Conservation (phyloP, 2,329 filamentous ascomycete genomes). For the Exophiala lecanii-corni region DNA sequence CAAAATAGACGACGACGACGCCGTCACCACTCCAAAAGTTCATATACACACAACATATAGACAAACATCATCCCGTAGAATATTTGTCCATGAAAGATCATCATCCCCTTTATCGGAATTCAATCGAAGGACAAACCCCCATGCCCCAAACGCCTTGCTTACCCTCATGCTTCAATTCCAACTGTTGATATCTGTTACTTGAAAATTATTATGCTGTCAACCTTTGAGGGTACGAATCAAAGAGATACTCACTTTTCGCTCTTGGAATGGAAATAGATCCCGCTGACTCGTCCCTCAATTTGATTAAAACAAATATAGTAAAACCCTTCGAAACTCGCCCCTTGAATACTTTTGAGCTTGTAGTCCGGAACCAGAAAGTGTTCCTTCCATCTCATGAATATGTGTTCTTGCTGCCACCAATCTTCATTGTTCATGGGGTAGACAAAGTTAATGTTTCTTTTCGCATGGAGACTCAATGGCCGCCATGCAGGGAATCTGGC, state of each 20-base stretch:
- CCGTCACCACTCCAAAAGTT: too few relatives aligned
- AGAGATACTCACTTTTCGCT: slow-evolving; percentile 88
- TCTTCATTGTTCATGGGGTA: slow-evolving; percentile 44
- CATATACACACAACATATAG: slow-evolving; percentile 6
- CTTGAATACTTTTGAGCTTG: slow-evolving; percentile 80
- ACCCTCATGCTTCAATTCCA: slow-evolving; percentile 83
- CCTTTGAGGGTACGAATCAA: background rate
- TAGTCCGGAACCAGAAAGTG: slow-evolving; percentile 96
- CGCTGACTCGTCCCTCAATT: slow-evolving; percentile 74
- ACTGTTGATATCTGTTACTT: slow-evolving; percentile 72
- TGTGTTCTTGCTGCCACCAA: slow-evolving; percentile 66
- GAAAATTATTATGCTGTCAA: slow-evolving; percentile 12
- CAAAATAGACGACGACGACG: too few relatives aligned
- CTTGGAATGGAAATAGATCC: slow-evolving; percentile 97
- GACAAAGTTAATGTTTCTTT: slow-evolving; percentile 31
- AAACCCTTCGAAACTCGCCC: slow-evolving; percentile 96
- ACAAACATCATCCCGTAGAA: background rate
- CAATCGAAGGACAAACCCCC: slow-evolving; percentile 79
- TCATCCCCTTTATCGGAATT: slow-evolving; percentile 53
- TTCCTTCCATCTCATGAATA: slow-evolving; percentile 99
- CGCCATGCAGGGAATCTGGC: slow-evolving; percentile 81
- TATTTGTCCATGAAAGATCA: slow-evolving; percentile 1
- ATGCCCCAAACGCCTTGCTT: slow-evolving; percentile 73
- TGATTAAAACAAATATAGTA: slow-evolving; percentile 99
- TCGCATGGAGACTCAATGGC: slow-evolving; percentile 63